Evolutionary conservation across 306 rosid genomes (phyloP).

Genomic region (Castanospermum australe): DNA sequence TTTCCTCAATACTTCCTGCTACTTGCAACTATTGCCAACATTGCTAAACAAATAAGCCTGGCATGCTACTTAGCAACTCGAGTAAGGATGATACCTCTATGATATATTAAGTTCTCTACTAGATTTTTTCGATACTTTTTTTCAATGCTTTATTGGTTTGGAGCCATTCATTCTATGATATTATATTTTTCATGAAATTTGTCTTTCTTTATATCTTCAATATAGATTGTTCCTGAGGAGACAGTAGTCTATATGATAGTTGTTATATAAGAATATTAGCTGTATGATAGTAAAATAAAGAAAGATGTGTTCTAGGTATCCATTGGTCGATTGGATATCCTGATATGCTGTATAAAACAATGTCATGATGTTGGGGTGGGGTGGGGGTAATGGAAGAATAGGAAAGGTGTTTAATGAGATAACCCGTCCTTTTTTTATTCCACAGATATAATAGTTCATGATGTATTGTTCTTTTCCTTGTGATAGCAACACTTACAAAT

Average conservation of each 20-base stretch:
- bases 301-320: neutral
- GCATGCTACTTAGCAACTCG: constrained; percentile 86
- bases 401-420: neutral
- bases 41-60: constrained; percentile 87
- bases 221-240: neutral
- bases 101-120: neutral
- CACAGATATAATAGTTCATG: neutral
- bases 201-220: neutral
- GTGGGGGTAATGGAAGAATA: neutral
- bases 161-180: constrained; percentile 1
- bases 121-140: neutral
- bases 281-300: neutral
- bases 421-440: neutral
- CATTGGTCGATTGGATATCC: neutral
- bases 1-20: constrained; percentile 75
- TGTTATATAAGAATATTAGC: neutral
- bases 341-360: neutral
- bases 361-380: neutral
- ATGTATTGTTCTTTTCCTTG: neutral
- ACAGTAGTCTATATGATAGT: neutral
- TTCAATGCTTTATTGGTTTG: neutral
- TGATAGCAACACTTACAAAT: neutral
- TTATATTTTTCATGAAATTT: neutral
- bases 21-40: constrained; percentile 88
- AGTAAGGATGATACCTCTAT: constrained; percentile 49